phyloP scores from a whole-genome alignment of 495 filamentous ascomycete genomes.

The Penicillium desertorum region DNA sequence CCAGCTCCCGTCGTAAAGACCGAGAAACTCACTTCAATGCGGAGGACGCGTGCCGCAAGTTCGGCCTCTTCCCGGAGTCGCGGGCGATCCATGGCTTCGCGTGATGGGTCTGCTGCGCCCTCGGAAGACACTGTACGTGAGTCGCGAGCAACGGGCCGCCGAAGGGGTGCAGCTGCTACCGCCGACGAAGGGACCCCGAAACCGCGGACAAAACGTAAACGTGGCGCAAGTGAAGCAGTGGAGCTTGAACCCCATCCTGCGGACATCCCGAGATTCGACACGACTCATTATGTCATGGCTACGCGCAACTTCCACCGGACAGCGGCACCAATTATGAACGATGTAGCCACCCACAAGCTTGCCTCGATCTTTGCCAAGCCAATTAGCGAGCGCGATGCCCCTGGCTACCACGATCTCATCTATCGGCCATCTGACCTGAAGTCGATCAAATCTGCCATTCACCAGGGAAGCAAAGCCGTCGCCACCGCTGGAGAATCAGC shows the following conservation, averaged over 20 bases:
- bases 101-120: slow-evolving; percentile 49
- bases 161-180: slow-evolving; percentile 39
- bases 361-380: slow-evolving; percentile 85
- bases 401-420: slow-evolving; percentile 85
- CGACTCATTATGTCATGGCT: slow-evolving; percentile 62
- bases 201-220: slow-evolving; percentile 41
- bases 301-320: slow-evolving; percentile 78
- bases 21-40: slow-evolving; percentile 34
- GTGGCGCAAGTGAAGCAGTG: slow-evolving; percentile 37
- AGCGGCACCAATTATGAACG: slow-evolving; percentile 74
- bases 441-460: slow-evolving; percentile 74
- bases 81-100: slow-evolving; percentile 58
- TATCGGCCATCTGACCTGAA: slow-evolving; percentile 87
- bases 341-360: slow-evolving; percentile 80
- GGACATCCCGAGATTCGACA: slow-evolving; percentile 39
- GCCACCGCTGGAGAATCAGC: slow-evolving; percentile 56
- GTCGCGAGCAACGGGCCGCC: slow-evolving; percentile 47
- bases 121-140: slow-evolving; percentile 47
- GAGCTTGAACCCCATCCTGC: slow-evolving; percentile 34
- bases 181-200: slow-evolving; percentile 35
- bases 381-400: slow-evolving; percentile 79
- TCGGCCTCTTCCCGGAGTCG: slow-evolving; percentile 56
- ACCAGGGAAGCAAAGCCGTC: slow-evolving; percentile 72
- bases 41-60: slow-evolving; percentile 50
- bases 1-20: slow-evolving; percentile 31